Percentiles rank a stretch among this genome's conserved stretches.
Evolutionary conservation across 345 rosid genomes (phyloP).

Genomic region (Eucalyptus regnans): DNA sequence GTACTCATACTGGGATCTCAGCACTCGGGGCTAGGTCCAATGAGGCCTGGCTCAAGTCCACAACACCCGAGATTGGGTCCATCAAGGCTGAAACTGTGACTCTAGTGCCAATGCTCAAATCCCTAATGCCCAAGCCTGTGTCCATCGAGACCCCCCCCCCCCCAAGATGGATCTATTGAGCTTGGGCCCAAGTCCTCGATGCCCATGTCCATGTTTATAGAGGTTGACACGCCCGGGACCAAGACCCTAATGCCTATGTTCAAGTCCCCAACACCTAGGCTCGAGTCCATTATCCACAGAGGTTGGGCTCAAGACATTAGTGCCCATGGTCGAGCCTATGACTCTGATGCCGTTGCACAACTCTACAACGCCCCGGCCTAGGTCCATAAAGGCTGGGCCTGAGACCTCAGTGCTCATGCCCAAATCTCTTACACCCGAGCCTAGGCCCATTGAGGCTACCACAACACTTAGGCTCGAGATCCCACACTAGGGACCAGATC

Average conservation of each 20-base stretch:
- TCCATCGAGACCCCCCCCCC: neutral
- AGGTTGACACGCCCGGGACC: neutral
- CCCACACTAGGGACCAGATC: too few species aligned
- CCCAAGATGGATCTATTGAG: neutral
- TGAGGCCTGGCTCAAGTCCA: neutral
- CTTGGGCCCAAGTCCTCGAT: neutral
- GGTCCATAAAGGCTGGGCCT: neutral
- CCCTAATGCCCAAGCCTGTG: fast-evolving
- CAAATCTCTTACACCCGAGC: neutral
- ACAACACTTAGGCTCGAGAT: too few species aligned
- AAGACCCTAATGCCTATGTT: neutral
- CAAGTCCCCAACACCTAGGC: neutral
- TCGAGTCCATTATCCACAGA: neutral
- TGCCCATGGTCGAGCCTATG: neutral
- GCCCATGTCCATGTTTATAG: neutral
- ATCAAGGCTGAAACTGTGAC: neutral
- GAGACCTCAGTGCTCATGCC: neutral
- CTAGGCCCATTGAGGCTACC: neutral
- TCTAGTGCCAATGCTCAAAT: neutral
- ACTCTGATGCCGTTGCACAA: neutral
- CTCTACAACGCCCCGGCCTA: neutral
- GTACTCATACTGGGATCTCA: neutral
- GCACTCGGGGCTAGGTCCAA: fast-evolving
- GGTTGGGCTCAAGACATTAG: too few species aligned
- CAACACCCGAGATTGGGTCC: neutral